phyloP scores from a whole-genome alignment of 371 early-diverging fungal genomes.

The Dichotomocladium elegans region DNA sequence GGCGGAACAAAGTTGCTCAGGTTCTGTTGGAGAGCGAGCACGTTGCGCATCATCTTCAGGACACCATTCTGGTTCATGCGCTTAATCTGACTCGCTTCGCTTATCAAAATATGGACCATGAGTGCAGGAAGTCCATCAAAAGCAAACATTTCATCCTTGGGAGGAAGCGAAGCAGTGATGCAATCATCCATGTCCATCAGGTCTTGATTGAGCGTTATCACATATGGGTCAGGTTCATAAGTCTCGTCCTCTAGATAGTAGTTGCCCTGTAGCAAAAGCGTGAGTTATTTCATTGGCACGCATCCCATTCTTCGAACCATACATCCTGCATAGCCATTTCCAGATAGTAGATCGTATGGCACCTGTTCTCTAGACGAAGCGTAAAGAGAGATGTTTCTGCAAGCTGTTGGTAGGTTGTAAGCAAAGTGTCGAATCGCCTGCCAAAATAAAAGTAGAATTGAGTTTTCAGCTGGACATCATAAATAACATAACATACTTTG shows the following conservation, averaged over 20 bases:
- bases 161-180: slow-evolving; percentile 60
- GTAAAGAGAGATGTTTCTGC: slow-evolving; percentile 79
- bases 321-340: slow-evolving; percentile 92
- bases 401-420: slow-evolving; percentile 63
- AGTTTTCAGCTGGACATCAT: no score
- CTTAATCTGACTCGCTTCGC: slow-evolving; percentile 70
- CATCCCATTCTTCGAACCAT: neutral
- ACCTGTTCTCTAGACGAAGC: slow-evolving; percentile 78
- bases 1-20: slow-evolving; percentile 71
- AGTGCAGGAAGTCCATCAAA: slow-evolving; percentile 81
- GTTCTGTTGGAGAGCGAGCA: slow-evolving; percentile 84
- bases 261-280: slow-evolving; percentile 53
- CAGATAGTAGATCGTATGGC: slow-evolving; percentile 84
- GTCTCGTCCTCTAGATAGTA: slow-evolving; percentile 72
- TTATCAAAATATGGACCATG: slow-evolving; percentile 68
- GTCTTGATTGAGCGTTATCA: slow-evolving; percentile 76
- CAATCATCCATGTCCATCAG: slow-evolving; percentile 73
- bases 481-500: neutral
- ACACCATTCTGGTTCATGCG: slow-evolving; percentile 72
- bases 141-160: slow-evolving; percentile 68
- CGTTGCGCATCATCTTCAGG: slow-evolving; percentile 77
- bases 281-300: neutral
- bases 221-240: slow-evolving; percentile 84
- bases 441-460: no score
- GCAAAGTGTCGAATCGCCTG: slow-evolving; percentile 51